Base-by-base conservation (phyloP, 2,329 filamentous ascomycete species). In the Xylaria sp. region DNA sequence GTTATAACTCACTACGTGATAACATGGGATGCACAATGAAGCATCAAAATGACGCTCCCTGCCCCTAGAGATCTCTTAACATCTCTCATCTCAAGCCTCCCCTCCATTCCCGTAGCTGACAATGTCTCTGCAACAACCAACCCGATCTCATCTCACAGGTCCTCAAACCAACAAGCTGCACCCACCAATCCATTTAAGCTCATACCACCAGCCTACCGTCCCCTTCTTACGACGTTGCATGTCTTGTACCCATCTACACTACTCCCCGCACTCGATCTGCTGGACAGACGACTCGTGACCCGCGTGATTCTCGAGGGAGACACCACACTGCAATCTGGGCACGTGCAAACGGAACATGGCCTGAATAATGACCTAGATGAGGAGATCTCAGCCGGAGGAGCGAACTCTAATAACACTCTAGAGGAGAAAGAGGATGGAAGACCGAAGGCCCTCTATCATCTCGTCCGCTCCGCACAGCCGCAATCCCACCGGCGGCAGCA, bases 201-300 rank as follows among this genome's bases (percentile, higher is more conserved):
- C 62, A 73, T 85, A 48, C 77, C 81, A 2, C 74, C 78, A 0
- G 73, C 81, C n/a, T 79, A 83, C 67, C 82, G 85, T 0, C 84
- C 87, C 58, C 82, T 92, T 18, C 83, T 97, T n/a, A 83, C 94
- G 1, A 94, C 93, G 0, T 87, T 97, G 0, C 94, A 98, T 81
- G 92, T 94, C 41, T 83, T 98, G 15, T 97, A 97, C 76, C 94
- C 94, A 0, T 88, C 89, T 71, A 87, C 94, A 63, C 82, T 98
- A 1, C 89, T 98, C 0, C 92, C 94, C 2, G 94, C 95, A 0
- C 85, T 99, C 2, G 94, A 98, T 79, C 85, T 98, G 0, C 85
- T 99, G 0, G 96, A 99, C 79, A 88, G 93, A 32, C 83, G 86
- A 2, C 87, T 96, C 0, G 88, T 97, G 41, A 89, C 85, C 6